phyloP scores from a whole-genome alignment of 1,284 basidiomycete species.

The Ceratorhiza oryzae-sativae region DNA sequence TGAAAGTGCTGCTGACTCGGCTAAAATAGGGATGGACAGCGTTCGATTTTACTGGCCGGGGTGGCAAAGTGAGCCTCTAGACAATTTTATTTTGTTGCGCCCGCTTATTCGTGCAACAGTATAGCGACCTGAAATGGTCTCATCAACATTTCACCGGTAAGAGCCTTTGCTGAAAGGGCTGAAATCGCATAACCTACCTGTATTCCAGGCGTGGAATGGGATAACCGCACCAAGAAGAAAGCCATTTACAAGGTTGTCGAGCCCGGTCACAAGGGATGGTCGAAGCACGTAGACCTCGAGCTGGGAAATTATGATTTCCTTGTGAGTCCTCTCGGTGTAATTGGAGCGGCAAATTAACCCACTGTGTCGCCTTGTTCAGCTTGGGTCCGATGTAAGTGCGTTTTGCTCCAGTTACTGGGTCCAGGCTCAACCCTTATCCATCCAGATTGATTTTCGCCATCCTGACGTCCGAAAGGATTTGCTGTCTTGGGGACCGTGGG shows the following conservation, averaged over 20 bases:
- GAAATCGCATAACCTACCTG: background rate
- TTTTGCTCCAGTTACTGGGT: background rate
- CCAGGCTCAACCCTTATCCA: background rate
- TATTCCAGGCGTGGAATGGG: slow-evolving; percentile 81
- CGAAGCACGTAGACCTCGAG: slow-evolving; percentile 69
- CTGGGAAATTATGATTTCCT: slow-evolving; percentile 84
- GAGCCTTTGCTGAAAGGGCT: slow-evolving; percentile 7
- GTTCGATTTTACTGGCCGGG: slow-evolving; percentile 83
- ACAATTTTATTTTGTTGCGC: background rate
- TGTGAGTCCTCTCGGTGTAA: slow-evolving; percentile 56
- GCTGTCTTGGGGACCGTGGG: slow-evolving; percentile 72
- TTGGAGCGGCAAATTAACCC: background rate
- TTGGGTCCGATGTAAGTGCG: slow-evolving; percentile 39
- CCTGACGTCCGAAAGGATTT: slow-evolving; percentile 77
- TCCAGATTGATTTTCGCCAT: slow-evolving; percentile 81
- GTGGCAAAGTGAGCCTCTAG: slow-evolving; percentile 63
- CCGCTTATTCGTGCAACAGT: slow-evolving; percentile 54
- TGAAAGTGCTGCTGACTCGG: background rate
- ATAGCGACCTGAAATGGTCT: slow-evolving; percentile 72
- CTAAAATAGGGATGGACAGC: slow-evolving; percentile 77
- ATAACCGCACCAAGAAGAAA: slow-evolving; percentile 69
- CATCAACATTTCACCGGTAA: slow-evolving; percentile 76
- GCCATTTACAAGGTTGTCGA: slow-evolving; percentile 69
- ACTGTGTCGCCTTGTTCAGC: background rate
- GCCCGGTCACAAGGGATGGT: slow-evolving; percentile 70